phyloP scores from a whole-genome alignment of 2,329 filamentous ascomycete species.

The Cladophialophora carrionii region DNA sequence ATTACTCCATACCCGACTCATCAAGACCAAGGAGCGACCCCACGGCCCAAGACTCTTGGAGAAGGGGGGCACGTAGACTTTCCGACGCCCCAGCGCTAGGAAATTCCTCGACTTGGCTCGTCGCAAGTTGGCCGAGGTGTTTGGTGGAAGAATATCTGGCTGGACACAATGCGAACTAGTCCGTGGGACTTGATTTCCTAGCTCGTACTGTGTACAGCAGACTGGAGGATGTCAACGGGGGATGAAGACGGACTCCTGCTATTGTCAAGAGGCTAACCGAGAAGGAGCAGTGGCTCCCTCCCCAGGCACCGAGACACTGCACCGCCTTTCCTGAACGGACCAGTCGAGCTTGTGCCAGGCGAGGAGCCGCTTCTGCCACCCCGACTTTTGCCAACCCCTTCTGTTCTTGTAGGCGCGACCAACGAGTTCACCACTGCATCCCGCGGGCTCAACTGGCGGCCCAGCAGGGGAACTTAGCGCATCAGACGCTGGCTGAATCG shows the following conservation, averaged over 20 bases:
- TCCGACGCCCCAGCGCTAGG: slow-evolving; percentile 2
- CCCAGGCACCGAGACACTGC: neutral
- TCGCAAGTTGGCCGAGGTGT: neutral
- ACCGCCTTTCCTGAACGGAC: neutral
- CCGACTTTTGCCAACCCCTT: neutral
- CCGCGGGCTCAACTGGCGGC: neutral
- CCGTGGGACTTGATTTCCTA: slow-evolving; percentile 12
- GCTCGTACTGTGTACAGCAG: neutral
- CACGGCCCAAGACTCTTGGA: neutral
- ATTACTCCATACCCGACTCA: neutral
- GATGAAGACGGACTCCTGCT: neutral
- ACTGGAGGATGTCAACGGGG: neutral
- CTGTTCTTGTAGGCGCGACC: neutral
- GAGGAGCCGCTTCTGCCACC: neutral
- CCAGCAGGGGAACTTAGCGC: neutral
- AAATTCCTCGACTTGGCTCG: neutral
- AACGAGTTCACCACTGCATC: slow-evolving; percentile 2
- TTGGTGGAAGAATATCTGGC: neutral
- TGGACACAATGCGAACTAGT: neutral
- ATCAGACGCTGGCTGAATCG: neutral
- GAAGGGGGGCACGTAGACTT: neutral
- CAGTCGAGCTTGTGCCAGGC: neutral
- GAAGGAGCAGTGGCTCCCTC: neutral
- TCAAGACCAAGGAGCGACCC: neutral
- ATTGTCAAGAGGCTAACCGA: neutral